Evolutionary conservation across 148 eudicot genomes (phyloP).

Genomic region (Fallopia convolvulus): DNA sequence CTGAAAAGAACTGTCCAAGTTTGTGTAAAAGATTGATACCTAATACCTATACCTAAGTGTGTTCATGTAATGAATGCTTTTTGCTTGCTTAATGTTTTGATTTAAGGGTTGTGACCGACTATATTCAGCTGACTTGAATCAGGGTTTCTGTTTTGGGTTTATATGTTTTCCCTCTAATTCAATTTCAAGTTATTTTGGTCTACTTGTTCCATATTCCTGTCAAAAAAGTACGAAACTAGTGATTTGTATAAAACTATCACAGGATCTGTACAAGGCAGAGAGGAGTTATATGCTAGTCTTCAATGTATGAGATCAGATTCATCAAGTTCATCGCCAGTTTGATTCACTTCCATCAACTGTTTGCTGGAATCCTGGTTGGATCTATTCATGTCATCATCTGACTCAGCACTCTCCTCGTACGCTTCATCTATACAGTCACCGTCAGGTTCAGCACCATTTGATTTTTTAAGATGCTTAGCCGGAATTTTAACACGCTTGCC

Average conservation of each 20-base stretch:
- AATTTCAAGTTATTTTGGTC: neutral
- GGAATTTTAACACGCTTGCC: conserved; percentile 71
- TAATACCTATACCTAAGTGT: conserved; percentile 3
- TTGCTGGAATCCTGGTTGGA: neutral
- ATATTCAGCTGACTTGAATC: neutral
- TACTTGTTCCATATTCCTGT: too few species aligned
- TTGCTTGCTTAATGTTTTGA: neutral
- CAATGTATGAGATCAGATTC: neutral
- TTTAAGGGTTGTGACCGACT: neutral
- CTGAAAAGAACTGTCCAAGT: neutral
- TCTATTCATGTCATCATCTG: neutral
- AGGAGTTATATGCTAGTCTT: neutral
- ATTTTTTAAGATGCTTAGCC: conserved; percentile 29
- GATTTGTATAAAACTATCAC: neutral
- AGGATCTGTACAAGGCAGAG: neutral
- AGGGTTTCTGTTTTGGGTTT: neutral
- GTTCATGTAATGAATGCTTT: neutral
- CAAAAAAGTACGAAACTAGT: too few species aligned
- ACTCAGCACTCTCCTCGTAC: neutral
- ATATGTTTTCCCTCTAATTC: neutral
- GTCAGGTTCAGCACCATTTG: conserved; percentile 10
- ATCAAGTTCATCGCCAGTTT: neutral
- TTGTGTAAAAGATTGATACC: conserved; percentile 2
- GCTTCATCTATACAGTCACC: neutral
- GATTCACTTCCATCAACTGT: neutral